phyloP scores from a whole-genome alignment of 352 stramenopile species.

The Pythium phragmitis region DNA sequence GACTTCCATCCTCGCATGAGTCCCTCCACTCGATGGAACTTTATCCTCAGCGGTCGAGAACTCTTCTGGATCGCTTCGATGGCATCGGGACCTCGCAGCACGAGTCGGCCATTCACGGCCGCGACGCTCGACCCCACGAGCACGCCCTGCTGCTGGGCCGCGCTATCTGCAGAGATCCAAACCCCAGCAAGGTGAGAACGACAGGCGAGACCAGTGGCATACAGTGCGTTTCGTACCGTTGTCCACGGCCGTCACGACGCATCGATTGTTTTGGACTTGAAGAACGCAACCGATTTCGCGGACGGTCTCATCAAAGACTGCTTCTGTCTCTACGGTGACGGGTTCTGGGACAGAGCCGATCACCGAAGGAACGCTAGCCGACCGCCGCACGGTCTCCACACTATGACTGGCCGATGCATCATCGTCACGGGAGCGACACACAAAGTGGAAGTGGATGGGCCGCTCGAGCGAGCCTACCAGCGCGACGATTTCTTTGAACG shows the following conservation, averaged over 20 bases:
- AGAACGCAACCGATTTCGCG: slow-evolving; percentile 54
- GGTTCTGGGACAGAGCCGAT: slow-evolving; percentile 69
- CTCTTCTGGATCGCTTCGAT: slow-evolving; percentile 54
- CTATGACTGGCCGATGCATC: background rate
- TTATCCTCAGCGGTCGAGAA: slow-evolving; percentile 57
- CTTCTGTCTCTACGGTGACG: slow-evolving; percentile 50
- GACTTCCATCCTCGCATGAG: slow-evolving; percentile 68
- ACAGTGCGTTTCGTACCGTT: slow-evolving; percentile 25
- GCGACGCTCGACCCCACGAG: slow-evolving; percentile 68
- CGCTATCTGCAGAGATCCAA: slow-evolving; percentile 31
- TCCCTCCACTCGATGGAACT: slow-evolving; percentile 73
- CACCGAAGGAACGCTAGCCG: slow-evolving; percentile 1
- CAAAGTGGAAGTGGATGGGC: slow-evolving; percentile 72
- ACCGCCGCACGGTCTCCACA: background rate
- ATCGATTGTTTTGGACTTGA: slow-evolving; percentile 46
- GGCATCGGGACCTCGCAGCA: slow-evolving; percentile 45
- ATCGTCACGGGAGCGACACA: slow-evolving; percentile 30
- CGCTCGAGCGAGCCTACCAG: slow-evolving; percentile 48
- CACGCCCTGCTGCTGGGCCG: slow-evolving; percentile 51
- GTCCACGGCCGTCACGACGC: slow-evolving; percentile 61
- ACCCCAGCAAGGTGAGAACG: background rate
- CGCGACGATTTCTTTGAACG: slow-evolving; percentile 74
- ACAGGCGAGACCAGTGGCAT: background rate
- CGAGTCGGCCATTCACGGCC: slow-evolving; percentile 59
- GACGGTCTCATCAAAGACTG: slow-evolving; percentile 54